A percentile compares a stretch with the other conserved stretches of the same genome.
Evolutionary conservation across 2,329 filamentous ascomycete species (phyloP).

Genomic region (Cyphellophora attinorum): DNA sequence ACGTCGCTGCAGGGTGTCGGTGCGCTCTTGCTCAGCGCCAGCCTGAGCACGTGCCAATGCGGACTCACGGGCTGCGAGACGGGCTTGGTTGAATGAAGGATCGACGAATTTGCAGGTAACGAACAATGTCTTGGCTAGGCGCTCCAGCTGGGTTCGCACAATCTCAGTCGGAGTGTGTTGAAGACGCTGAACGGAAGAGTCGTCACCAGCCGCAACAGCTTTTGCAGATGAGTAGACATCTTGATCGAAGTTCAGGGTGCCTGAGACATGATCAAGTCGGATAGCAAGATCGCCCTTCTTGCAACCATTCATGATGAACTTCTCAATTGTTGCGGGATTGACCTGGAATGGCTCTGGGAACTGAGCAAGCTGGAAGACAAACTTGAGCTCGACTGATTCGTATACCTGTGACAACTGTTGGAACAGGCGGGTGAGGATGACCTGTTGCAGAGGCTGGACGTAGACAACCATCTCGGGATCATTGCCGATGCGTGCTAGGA

Average conservation of each 20-base stretch:
- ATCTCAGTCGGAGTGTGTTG: conserved; percentile 98
- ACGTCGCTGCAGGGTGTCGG: conserved; percentile 73
- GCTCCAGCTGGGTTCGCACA: conserved; percentile 85
- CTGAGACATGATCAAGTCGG: conserved; percentile 89
- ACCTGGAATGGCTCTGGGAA: conserved; percentile 98
- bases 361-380: conserved; percentile 85
- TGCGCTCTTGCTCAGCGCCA: conserved; percentile 86
- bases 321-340: conserved; percentile 82
- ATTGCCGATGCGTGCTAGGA: conserved; percentile 82
- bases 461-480: conserved; percentile 98
- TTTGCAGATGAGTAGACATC: conserved; percentile 98
- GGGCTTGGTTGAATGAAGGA: conserved; percentile 73
- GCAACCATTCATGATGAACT: conserved; percentile 99
- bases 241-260: conserved; percentile 92
- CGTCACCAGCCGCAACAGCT: conserved; percentile 75
- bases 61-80: conserved; percentile 66
- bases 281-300: conserved; percentile 98
- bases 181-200: conserved; percentile 78
- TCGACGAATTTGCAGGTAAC: conserved; percentile 95
- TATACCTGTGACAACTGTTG: conserved; percentile 98
- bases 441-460: conserved; percentile 88
- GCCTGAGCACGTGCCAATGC: conserved; percentile 74
- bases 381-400: conserved; percentile 89
- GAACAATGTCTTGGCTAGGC: conserved; percentile 82
- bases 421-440: conserved; percentile 95